These are phyloP conservation scores for Vitis hybrid DNA, from an alignment of 177 flowering plant species.

Conservation along the genomic window DNA sequence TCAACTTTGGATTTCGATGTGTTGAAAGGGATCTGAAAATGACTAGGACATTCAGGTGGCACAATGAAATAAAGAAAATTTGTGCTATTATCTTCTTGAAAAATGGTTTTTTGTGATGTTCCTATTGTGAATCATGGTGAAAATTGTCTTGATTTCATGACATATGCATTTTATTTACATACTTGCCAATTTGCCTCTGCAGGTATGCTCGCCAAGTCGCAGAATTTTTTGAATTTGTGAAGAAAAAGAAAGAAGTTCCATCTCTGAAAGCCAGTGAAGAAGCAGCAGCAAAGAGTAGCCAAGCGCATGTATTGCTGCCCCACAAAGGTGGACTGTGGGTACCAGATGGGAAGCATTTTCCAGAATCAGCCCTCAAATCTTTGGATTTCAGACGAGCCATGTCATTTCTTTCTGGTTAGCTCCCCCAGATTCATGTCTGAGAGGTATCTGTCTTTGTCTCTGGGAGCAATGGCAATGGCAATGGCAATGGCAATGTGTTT, in stretches of 20 bases:
- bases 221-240: constrained; percentile 90
- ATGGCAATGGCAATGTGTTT: constrained; percentile 1
- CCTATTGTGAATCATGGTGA: background rate
- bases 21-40: too few species aligned
- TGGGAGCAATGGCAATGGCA: background rate
- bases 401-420: constrained; percentile 58
- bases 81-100: background rate
- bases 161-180: background rate
- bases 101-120: background rate
- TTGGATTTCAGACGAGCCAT: constrained; percentile 71
- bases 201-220: constrained; percentile 99
- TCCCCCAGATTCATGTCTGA: constrained; percentile 7
- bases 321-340: constrained; percentile 59
- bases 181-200: constrained; percentile 10
- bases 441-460: background rate
- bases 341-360: constrained; percentile 56
- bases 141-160: background rate
- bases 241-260: constrained; percentile 67
- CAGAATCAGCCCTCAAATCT: constrained; percentile 59
- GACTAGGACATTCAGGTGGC: too few species aligned
- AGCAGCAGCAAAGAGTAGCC: constrained; percentile 18
- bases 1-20: too few species aligned
- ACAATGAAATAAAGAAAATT: too few species aligned
- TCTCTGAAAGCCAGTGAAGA: constrained; percentile 25
- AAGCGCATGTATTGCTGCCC: constrained; percentile 51